Conservation (phyloP, 345 rosid genomes). For the Erodium maritimum region DNA sequence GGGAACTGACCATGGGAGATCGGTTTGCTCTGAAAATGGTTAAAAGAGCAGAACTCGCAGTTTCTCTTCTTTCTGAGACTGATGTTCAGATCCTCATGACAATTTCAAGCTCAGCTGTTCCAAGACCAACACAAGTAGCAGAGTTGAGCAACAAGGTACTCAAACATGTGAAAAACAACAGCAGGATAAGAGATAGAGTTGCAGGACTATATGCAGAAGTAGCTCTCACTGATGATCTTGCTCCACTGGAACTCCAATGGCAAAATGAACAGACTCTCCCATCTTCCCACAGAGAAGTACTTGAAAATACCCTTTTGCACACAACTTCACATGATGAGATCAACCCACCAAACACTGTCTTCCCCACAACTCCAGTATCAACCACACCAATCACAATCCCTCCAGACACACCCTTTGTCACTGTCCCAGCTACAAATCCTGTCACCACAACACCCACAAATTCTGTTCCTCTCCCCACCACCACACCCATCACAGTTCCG, state of each 20-base stretch:
- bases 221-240: conserved; percentile 6
- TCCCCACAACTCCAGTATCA: conserved; percentile 21
- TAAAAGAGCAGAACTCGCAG: conserved; percentile 9
- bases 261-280: conserved; percentile 13
- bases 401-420: neutral
- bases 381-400: conserved; percentile 17
- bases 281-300: conserved; percentile 21
- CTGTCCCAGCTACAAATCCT: neutral
- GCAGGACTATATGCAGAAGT: neutral
- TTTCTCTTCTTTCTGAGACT: conserved; percentile 13
- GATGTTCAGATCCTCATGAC: conserved; percentile 16
- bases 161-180: conserved; percentile 10
- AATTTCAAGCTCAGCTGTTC: conserved; percentile 10
- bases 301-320: conserved; percentile 10
- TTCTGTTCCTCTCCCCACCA: too few species aligned
- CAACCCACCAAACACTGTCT: conserved; percentile 24
- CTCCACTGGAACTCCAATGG: neutral
- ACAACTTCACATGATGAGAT: conserved; percentile 13
- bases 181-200: neutral
- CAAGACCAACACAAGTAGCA: conserved; percentile 12
- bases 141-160: conserved; percentile 12
- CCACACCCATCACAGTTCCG: too few species aligned
- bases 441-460: neutral
- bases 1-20: conserved; percentile 12
- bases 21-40: conserved; percentile 13